These are phyloP conservation scores for Actinidia polygama DNA, from an alignment of 179 eudicot species.

Conservation along the genomic window DNA sequence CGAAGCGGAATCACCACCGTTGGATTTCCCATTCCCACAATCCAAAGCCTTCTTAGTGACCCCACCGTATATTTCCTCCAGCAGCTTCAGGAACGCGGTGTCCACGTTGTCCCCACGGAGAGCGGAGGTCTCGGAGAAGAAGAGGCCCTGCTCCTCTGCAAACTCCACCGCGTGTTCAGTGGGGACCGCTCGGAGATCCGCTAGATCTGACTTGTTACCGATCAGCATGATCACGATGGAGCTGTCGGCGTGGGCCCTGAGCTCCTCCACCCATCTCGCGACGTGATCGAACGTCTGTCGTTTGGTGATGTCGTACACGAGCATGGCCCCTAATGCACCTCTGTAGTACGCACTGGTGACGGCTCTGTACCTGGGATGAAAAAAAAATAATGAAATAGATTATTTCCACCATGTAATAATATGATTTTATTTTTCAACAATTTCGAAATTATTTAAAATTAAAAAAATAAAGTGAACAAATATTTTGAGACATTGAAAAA, in stretches of 20 bases:
- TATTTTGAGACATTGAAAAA: too few species aligned
- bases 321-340: constrained; percentile 87
- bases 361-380: constrained; percentile 64
- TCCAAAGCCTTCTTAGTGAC: constrained; percentile 65
- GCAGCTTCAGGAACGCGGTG: constrained; percentile 62
- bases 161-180: constrained; percentile 76
- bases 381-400: not conserved
- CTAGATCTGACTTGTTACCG: constrained; percentile 84
- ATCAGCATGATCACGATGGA: constrained; percentile 80
- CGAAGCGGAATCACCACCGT: constrained; percentile 30
- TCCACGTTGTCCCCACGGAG: constrained; percentile 84
- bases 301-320: constrained; percentile 82
- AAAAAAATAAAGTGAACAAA: too few species aligned
- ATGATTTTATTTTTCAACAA: too few species aligned
- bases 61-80: constrained; percentile 59
- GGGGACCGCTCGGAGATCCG: constrained; percentile 61
- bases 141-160: constrained; percentile 73
- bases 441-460: too few species aligned
- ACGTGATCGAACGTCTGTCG: constrained; percentile 81
- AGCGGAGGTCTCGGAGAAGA: constrained; percentile 83
- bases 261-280: constrained; percentile 84
- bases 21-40: constrained; percentile 37
- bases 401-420: not conserved
- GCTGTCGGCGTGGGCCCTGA: constrained; percentile 74
- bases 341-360: constrained; percentile 96